Percentiles rank a stretch among this genome's conserved stretches.
phyloP scores from a whole-genome alignment of 2,329 filamentous ascomycete species.

The Thelonectria olida region DNA sequence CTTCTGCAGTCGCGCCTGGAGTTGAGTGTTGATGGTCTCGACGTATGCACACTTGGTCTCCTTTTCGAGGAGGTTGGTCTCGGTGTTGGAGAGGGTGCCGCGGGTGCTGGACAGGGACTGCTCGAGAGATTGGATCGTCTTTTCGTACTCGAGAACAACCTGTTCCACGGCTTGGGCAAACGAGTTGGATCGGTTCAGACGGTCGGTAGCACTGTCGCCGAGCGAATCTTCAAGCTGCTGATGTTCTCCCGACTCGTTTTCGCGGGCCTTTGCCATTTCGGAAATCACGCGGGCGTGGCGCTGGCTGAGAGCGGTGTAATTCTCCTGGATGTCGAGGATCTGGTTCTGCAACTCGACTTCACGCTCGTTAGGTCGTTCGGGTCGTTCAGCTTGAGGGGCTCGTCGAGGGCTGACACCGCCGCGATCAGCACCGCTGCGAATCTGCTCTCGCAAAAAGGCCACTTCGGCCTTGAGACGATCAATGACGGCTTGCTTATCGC shows the following conservation, averaged over 20 bases:
- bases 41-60: slow-evolving; percentile 94
- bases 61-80: slow-evolving; percentile 88
- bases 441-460: slow-evolving; percentile 91
- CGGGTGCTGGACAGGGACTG: slow-evolving; percentile 90
- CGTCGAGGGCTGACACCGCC: slow-evolving; percentile 65
- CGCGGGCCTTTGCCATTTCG: slow-evolving; percentile 87
- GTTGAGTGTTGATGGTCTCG: slow-evolving; percentile 90
- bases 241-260: slow-evolving; percentile 71
- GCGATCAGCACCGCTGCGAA: slow-evolving; percentile 77
- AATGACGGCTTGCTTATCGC: slow-evolving; percentile 93
- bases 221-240: slow-evolving; percentile 64
- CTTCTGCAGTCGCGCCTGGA: slow-evolving; percentile 91
- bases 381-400: slow-evolving; percentile 68
- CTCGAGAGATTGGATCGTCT: slow-evolving; percentile 94
- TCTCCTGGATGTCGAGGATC: slow-evolving; percentile 90
- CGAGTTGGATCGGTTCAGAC: slow-evolving; percentile 92
- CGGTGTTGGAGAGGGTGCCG: slow-evolving; percentile 81
- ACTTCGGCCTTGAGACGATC: slow-evolving; percentile 94
- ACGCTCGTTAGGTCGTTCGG: slow-evolving; percentile 82
- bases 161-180: slow-evolving; percentile 97
- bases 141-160: slow-evolving; percentile 96
- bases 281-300: slow-evolving; percentile 96
- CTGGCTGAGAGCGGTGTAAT: slow-evolving; percentile 89
- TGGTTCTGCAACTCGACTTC: slow-evolving; percentile 94
- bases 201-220: slow-evolving; percentile 83